Evolutionary conservation across 2,329 filamentous ascomycete genomes (phyloP), one percentile per base, ranked within the genome.

Genomic region (Sphaerulina populicola): DNA sequence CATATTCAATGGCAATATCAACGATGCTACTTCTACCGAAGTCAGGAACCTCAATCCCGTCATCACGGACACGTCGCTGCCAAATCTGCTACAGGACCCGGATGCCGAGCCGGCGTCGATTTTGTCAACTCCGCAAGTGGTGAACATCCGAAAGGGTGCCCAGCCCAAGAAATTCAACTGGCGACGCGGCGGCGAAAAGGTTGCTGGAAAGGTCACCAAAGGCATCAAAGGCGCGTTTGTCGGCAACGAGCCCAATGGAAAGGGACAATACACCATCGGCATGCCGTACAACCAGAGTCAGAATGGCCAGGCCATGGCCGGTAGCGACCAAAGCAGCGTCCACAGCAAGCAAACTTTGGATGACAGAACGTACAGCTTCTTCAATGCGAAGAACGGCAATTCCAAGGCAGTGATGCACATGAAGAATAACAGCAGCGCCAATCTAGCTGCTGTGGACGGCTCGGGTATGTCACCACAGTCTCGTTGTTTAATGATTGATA

Each of bases 101-200:
- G 88, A 93, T 37, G 76, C 71, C 7, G 81, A 83, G 57, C 72
- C 77, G 11, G 72, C 73, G 6, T 77, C 78, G 0, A 70, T 84
- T 44, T 68, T 81, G 56, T 76, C 82, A 27, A 86, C 88, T 2
- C 90, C 93, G n/a, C 93, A 94, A 54, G 86, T 97, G 31, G 86
- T 97, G 54, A 94, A 93, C 62, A 94, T 97, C 56, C 83, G 89
- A 62, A 97, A 96, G 72, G 89, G 86, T 23, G 56, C 44, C 12
- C 89, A 95, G 66, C 82, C 85, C 48, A 94, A 89, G 74, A 97
- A 96, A 69, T 96, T 96, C 72, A 95, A 95, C 72, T 97, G 93
- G 90, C 95, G 96, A 77, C 95, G 94, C 74, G 89, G 89, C 36
- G 88, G 88, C 36, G 91, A 94, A 71, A 90, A 87, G 50, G 84